Percentiles rank a stretch among this genome's conserved stretches.
These are phyloP conservation scores for Carallia pectinifolia DNA, from an alignment of 345 rosid species.

Conservation along the genomic window DNA sequence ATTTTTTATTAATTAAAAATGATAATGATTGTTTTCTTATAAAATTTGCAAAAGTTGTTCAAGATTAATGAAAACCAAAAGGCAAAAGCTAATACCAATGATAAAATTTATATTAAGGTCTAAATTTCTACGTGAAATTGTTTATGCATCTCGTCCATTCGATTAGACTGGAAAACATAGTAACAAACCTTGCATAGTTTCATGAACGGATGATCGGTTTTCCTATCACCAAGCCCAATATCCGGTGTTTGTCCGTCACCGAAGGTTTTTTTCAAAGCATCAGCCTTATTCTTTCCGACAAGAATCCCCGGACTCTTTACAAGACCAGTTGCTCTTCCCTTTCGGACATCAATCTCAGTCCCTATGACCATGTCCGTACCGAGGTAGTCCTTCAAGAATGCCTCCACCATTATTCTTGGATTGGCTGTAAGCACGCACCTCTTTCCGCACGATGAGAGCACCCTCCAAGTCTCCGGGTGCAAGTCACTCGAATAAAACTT, in stretches of 20 bases:
- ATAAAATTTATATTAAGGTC: no score
- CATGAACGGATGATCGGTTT: conserved; percentile 7
- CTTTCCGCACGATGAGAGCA: conserved; percentile 48
- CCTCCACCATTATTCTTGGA: conserved; percentile 71
- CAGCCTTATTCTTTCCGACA: conserved; percentile 44
- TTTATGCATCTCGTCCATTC: no score
- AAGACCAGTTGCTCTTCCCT: conserved; percentile 63
- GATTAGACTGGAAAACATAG: no score
- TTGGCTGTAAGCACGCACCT: conserved; percentile 57
- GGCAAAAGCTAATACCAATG: no score
- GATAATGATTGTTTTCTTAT: no score
- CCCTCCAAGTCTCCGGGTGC: conserved; percentile 57
- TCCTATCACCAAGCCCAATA: conserved; percentile 45
- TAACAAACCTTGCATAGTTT: conserved; percentile 13
- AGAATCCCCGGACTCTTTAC: conserved; percentile 42
- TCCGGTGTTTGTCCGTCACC: conserved; percentile 28
- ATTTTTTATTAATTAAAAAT: no score
- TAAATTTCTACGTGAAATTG: no score
- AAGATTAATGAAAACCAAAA: no score
- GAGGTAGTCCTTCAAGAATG: conserved; percentile 53
- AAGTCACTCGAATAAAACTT: conserved; percentile 64
- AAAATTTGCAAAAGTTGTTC: no score
- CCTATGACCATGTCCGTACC: conserved; percentile 59
- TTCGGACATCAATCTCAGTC: conserved; percentile 39
- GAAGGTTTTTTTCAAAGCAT: conserved; percentile 37